Percentiles rank a stretch among this genome's conserved stretches.
Evolutionary conservation across 2,329 filamentous ascomycete genomes (phyloP).

Genomic region (Microcyclospora pomicola): DNA sequence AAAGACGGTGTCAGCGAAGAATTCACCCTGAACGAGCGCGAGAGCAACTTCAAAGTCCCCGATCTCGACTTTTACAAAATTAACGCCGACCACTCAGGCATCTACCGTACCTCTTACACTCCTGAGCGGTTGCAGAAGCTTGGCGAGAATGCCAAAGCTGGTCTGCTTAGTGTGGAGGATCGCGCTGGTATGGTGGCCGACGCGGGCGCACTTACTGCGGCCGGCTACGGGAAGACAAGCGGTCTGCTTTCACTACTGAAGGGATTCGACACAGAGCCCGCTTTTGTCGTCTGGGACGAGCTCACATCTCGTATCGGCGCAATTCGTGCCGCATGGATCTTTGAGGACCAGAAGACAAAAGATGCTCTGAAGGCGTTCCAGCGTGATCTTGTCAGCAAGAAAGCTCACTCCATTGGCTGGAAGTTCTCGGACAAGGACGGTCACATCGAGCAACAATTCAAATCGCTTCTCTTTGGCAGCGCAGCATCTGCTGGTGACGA

Average conservation of each 20-base stretch:
- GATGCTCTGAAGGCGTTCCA: conserved; percentile 76
- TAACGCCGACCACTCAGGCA: conserved; percentile 84
- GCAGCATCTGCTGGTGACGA: conserved; percentile 73
- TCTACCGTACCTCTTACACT: conserved; percentile 81
- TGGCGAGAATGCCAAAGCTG: conserved; percentile 68
- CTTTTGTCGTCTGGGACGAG: conserved; percentile 93
- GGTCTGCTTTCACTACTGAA: conserved; percentile 75
- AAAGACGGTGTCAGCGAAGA: conserved; percentile 71
- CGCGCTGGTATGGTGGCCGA: conserved; percentile 83
- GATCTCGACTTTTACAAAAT: conserved; percentile 87
- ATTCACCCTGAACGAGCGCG: conserved; percentile 57
- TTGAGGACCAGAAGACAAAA: conserved; percentile 60
- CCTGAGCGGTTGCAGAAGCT: conserved; percentile 76
- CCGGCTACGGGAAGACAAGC: conserved; percentile 87
- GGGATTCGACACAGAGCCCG: conserved; percentile 64
- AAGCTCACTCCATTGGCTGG: conserved; percentile 82
- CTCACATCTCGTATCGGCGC: conserved; percentile 64
- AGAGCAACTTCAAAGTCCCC: conserved; percentile 63
- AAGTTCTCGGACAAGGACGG: conserved; percentile 70
- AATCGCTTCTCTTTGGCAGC: conserved; percentile 73
- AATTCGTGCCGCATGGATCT: conserved; percentile 78
- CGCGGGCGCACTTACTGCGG: conserved; percentile 74
- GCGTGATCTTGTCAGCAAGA: conserved; percentile 58
- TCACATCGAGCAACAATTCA: conserved; percentile 88
- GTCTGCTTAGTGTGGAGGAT: conserved; percentile 74